phyloP scores from a whole-genome alignment of 139 green algal genomes.

The Tetratostichococcus sp. region DNA sequence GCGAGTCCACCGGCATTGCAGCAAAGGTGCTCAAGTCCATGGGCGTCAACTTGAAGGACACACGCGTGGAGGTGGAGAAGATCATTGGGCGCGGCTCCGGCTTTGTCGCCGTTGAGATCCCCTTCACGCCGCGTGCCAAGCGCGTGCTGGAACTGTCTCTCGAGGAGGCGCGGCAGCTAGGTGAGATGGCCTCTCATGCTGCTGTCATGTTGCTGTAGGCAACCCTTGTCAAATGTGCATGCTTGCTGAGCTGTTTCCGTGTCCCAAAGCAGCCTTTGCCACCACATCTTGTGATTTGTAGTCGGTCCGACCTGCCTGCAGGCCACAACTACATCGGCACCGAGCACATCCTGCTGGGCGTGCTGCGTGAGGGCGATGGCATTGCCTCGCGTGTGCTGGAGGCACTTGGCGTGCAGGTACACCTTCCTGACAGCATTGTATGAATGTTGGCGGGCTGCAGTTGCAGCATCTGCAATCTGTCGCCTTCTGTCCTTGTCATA shows the following conservation, averaged over 20 bases:
- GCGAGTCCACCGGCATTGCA: constrained; percentile 97
- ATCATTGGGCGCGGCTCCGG: constrained; percentile 95
- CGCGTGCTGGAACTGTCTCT: constrained; percentile 97
- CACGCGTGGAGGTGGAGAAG: constrained; percentile 97
- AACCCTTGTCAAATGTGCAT: not conserved
- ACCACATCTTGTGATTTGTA: too few species aligned
- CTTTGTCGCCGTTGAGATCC: constrained; percentile 99
- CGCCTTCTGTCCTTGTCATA: too few species aligned
- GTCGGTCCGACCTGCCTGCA: constrained; percentile 26
- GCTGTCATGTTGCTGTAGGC: too few species aligned
- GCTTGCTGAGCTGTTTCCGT: not conserved
- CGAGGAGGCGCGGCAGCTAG: constrained; percentile 96
- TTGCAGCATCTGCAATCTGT: too few species aligned
- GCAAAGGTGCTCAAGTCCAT: constrained; percentile 99
- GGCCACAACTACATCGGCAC: constrained; percentile 99
- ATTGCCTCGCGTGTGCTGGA: constrained; percentile 96
- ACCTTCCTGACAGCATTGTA: too few species aligned
- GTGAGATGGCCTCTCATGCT: too few species aligned
- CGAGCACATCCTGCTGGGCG: constrained; percentile 97
- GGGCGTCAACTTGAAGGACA: constrained; percentile 98
- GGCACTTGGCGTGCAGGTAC: constrained; percentile 72
- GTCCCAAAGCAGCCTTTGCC: too few species aligned
- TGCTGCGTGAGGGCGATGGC: constrained; percentile 96
- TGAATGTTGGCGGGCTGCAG: too few species aligned
- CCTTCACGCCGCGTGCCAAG: constrained; percentile 98